These are phyloP conservation scores for Exsudoporus floridanus DNA, from an alignment of 1,284 basidiomycete species.

Conservation along the genomic window DNA sequence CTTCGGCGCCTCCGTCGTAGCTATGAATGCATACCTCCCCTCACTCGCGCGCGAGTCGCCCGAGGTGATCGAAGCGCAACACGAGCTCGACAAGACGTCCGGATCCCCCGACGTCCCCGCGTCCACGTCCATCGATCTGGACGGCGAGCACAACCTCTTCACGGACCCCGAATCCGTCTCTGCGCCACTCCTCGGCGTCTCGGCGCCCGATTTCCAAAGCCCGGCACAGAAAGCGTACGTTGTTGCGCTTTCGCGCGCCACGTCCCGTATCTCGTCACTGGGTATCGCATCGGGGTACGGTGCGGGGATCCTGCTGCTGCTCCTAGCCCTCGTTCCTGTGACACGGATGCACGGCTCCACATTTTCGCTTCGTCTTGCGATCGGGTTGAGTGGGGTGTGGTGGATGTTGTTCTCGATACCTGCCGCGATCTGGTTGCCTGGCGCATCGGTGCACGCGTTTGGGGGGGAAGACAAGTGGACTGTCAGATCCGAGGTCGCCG, in stretches of 20 bases:
- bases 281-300: conserved; percentile 85
- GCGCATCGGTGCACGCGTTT: conserved; percentile 9
- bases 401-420: conserved; percentile 82
- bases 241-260: conserved; percentile 62
- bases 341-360: conserved; percentile 66
- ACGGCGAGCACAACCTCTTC: conserved; percentile 10
- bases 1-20: conserved; percentile 82
- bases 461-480: conserved; percentile 41
- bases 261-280: conserved; percentile 75
- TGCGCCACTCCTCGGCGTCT: conserved; percentile 31
- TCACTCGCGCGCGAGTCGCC: conserved; percentile 66
- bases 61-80: conserved; percentile 51
- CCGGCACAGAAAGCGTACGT: conserved; percentile 41
- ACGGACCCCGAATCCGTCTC: conserved; percentile 17
- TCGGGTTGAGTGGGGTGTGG: conserved; percentile 80
- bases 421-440: conserved; percentile 70
- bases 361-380: conserved; percentile 70
- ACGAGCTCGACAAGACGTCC: conserved; percentile 33
- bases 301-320: conserved; percentile 69
- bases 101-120: conserved; percentile 11
- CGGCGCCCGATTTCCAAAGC: conserved; percentile 1
- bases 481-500: conserved; percentile 49
- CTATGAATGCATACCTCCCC: conserved; percentile 88
- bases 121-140: conserved; percentile 26
- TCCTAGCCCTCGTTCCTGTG: conserved; percentile 74